These are phyloP conservation scores for Zea mays DNA, from an alignment of 176 grass and related monocot genomes.

Conservation along the genomic window DNA sequence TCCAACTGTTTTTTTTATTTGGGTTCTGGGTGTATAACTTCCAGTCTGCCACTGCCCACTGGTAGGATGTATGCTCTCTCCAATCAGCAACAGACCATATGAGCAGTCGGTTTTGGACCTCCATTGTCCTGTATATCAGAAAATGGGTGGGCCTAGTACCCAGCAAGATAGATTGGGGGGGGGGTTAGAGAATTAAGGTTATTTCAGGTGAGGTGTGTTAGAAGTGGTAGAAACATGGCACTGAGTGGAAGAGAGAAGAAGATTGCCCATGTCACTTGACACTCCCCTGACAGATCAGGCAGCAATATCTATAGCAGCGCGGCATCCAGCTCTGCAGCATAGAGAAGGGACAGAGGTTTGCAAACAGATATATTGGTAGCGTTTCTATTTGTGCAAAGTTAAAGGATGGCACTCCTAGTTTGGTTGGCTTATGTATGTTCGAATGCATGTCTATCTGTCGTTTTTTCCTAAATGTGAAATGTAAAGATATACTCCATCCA, in stretches of 20 bases:
- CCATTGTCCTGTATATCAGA: not conserved
- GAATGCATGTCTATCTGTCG: constrained; percentile 3
- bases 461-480: constrained; percentile 1
- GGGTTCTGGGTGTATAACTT: not conserved
- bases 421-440: constrained; percentile 6
- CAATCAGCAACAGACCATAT: not conserved
- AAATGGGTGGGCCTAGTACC: not conserved
- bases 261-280: not conserved
- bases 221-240: not conserved
- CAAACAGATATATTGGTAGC: not conserved
- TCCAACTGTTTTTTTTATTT: not conserved
- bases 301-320: not conserved
- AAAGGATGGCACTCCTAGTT: not conserved
- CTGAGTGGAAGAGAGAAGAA: not conserved
- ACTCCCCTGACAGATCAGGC: not conserved
- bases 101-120: not conserved
- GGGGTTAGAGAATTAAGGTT: not conserved
- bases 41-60: not conserved
- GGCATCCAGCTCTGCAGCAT: not conserved
- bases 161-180: not conserved
- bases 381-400: not conserved
- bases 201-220: not conserved
- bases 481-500: not conserved
- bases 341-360: not conserved
- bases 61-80: not conserved